A percentile compares a stretch with the other conserved stretches of the same genome.
These are phyloP conservation scores for Ensete glaucum DNA, from an alignment of 176 grass and related monocot genomes.

Conservation along the genomic window DNA sequence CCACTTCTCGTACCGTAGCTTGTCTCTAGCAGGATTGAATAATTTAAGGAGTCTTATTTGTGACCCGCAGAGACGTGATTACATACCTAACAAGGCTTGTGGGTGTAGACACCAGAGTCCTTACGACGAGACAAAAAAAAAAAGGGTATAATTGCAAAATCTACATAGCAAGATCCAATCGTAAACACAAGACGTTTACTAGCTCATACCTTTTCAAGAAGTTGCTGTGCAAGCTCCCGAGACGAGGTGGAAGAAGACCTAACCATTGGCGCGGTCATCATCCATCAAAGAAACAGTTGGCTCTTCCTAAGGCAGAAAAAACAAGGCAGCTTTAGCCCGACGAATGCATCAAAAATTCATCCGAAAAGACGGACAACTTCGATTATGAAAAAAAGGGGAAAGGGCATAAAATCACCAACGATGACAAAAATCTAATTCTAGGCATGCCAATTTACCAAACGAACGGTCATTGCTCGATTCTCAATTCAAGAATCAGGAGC, in stretches of 20 bases:
- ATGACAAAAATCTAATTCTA: background rate
- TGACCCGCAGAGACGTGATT: too few relatives aligned
- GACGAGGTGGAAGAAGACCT: constrained; percentile 32
- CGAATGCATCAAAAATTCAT: background rate
- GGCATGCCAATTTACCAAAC: background rate
- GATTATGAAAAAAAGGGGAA: background rate
- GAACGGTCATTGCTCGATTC: background rate
- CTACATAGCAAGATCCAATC: background rate
- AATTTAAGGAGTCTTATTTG: too few relatives aligned
- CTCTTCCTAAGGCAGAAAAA: background rate
- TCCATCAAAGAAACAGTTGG: constrained; percentile 44
- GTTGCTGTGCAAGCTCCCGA: constrained; percentile 44
- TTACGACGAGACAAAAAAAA: background rate
- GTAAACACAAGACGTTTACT: background rate
- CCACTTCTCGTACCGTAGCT: too few relatives aligned
- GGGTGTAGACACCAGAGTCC: background rate
- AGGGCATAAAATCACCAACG: background rate
- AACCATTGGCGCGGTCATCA: constrained; percentile 92
- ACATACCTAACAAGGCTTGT: too few relatives aligned
- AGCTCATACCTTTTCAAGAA: constrained; percentile 52
- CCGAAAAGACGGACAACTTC: background rate
- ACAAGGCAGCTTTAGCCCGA: background rate
- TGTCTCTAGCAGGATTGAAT: too few relatives aligned
- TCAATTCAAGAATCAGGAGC: background rate
- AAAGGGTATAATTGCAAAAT: background rate